Evolutionary conservation across 768 basidiomycete genomes (phyloP), one percentile per base, ranked within the genome.

Genomic region (Tremella fuciformis): DNA sequence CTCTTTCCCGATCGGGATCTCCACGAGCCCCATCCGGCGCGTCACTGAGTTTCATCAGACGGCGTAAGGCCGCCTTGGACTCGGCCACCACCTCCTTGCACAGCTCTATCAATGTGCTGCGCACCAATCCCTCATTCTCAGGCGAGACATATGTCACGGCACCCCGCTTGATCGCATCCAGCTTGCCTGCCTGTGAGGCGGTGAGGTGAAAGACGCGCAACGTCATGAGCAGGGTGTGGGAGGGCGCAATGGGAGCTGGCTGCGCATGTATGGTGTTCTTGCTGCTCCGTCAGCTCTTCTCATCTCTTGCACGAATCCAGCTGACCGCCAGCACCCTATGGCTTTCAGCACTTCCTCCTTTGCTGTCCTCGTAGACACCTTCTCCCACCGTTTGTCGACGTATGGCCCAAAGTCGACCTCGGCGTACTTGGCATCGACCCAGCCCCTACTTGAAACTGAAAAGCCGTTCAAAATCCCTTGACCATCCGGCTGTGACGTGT

Each of bases 241-340:
- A 94, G 0, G 90, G 89, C 64, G 87, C 82, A 13, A 85, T 84
- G 15, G 86, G 82, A 2, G 70, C 66, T 11, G 86, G 84, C 1
- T 80, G 78, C 9, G 79, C 78, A 64, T 91, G 84, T 22, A 94
- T 75, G 0, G 85, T 88, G 86, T 90, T 93, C 57, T 90, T 84
- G 24, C 92, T 93, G 72, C 39, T 50, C n/a, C 25, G 16, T 58
- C 51, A 37, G 22, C 48, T 29, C 44, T 21, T 4, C 34, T 18
- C 4, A 34, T 3, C 4, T 34, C 21, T 34, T 13, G n/a, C 13
- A 34, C 6, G 42, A 38, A 13, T 7, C 13, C n/a, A 49, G 60
- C 52, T 67, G 79, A 94, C 93, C 87, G 86, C 89, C 90, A 94
- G 73, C 94, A 97, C 1, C 84, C 84, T 65, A 86, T 82, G 0